Evolutionary conservation across 2,329 filamentous ascomycete genomes (phyloP), one percentile per base, ranked within the genome.

Genomic region (Arthrobotrys megalospora): DNA sequence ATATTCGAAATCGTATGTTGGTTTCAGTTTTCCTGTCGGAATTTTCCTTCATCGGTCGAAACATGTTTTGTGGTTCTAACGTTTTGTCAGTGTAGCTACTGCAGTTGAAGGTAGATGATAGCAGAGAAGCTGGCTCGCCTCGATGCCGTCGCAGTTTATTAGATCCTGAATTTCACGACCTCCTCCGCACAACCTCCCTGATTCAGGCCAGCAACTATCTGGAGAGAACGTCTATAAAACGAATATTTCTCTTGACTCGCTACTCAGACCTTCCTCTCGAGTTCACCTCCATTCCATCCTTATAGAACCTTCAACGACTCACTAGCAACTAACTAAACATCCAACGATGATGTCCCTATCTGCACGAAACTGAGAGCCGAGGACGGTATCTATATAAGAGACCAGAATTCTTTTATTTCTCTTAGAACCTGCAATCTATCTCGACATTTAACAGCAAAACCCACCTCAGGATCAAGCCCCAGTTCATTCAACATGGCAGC

Each of bases 401-500:
- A 14, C 14, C 16, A 45, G n/a, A 16, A 8, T 16, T 19, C 24
- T 34, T 7, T 24, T 53, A 6, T n/a, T 6, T 34, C 28, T 53
- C 52, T 45, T 16, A 16, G 43, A 45, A 16, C n/a, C 43, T 45
- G n/a, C 11, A 24, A 14, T 7, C 28, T 28, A 16, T 41, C 19
- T 43, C 36, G 2, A 14, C 5, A 28, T 36, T 16, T 41, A 16
- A 41, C 11, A 41, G 16, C 34, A 19, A 53, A 38, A 32, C 8
- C 36, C 14, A 60, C 34, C 53, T 43, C 36, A 10, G 8, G 16
- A 24, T 60, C 19, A 24, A n/a, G 8, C 7, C 7, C 36, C 1
- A 60, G 19, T 28, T 28, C 32, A 21, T 41, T 28, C 16, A 62
- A 50, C 21, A 70, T 70, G 66, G 47, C 60, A 21, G 45, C 48